A percentile compares a stretch with the other conserved stretches of the same genome.
Evolutionary conservation across 768 basidiomycete species (phyloP).

Genomic region (Russula brevipes): DNA sequence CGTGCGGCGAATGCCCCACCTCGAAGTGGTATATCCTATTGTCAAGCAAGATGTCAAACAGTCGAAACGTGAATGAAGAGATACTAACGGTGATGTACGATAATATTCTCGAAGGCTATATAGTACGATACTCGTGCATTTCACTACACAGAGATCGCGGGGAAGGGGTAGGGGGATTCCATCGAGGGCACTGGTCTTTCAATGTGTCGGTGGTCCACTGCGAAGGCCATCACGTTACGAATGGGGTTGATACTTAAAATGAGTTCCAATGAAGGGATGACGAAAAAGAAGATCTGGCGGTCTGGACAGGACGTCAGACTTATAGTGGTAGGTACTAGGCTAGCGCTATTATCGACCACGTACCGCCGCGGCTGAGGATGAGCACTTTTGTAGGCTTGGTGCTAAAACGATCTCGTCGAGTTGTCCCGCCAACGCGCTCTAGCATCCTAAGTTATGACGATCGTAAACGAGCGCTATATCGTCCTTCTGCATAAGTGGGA

Average conservation of each 20-base stretch:
- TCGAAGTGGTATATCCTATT: slow-evolving; percentile 42
- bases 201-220: slow-evolving; percentile 62
- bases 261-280: too few relatives aligned
- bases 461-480: too few relatives aligned
- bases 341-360: too few relatives aligned
- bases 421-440: too few relatives aligned
- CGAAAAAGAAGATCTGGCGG: too few relatives aligned
- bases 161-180: slow-evolving; percentile 38
- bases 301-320: slow-evolving; percentile 26
- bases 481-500: too few relatives aligned
- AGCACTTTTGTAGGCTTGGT: slow-evolving; percentile 29
- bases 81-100: slow-evolving; percentile 53
- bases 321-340: too few relatives aligned
- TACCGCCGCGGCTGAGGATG: too few relatives aligned
- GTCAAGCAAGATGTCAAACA: background rate
- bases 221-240: slow-evolving; percentile 71
- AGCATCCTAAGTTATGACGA: too few relatives aligned
- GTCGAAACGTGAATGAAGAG: background rate
- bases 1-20: slow-evolving; percentile 51
- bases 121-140: slow-evolving; percentile 57
- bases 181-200: too few relatives aligned
- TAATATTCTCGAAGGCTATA: slow-evolving; percentile 61
- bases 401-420: too few relatives aligned
- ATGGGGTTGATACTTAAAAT: slow-evolving; percentile 57
- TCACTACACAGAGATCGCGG: slow-evolving; percentile 68